Base-by-base conservation (phyloP, 2,329 filamentous ascomycete species). In the Xylaria sp. region DNA sequence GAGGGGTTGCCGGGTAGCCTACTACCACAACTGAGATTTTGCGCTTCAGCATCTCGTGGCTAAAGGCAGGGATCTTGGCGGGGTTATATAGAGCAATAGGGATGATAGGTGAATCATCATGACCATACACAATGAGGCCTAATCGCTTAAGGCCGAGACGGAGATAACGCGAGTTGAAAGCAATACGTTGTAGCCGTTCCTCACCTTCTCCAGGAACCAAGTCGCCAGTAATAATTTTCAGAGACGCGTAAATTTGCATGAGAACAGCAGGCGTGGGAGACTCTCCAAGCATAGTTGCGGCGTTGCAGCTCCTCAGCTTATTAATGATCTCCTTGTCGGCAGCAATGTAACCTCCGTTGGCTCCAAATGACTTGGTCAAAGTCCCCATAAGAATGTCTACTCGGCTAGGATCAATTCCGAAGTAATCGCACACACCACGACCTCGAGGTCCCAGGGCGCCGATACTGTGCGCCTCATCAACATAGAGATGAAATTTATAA, bases 141-240 rank as follows among this genome's bases (percentile, higher is more conserved):
- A 99, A 90, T 75, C 96, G 93, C 87, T 99, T 99, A 77, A 99
- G 89, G 74, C 96, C 96, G 33, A 99, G 90, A 68, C 96, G 93
- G n/a, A 99, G 92, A 80, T 99, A 99, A 56, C 96, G 91, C 25
- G 94, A 98, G 87, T 99, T 99, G 88, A 98, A 99, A 59, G 95
- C 94, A 74, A 99, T 92, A 75, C 96, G 91, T 83, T 98, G 94
- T 54, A 99, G 88, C 72, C 96, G 92, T 83, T 99, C 96, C 80
- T 97, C 93, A 67, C 96, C 96, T 82, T 99, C 94, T 3, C 95
- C 95, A 18, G 94, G 94, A 66, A 88, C 87, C 51, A 98, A 83
- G 69, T 98, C 94, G 62, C 96, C 96, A 60, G 89, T 91, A 79
- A 99, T 99, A 76, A 98, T 91, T 75, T 90, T 91, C 62, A 99